Evolutionary conservation across 129 eudicot species (phyloP), one percentile per base, ranked within the genome.

Genomic region (Arctium lappa): DNA sequence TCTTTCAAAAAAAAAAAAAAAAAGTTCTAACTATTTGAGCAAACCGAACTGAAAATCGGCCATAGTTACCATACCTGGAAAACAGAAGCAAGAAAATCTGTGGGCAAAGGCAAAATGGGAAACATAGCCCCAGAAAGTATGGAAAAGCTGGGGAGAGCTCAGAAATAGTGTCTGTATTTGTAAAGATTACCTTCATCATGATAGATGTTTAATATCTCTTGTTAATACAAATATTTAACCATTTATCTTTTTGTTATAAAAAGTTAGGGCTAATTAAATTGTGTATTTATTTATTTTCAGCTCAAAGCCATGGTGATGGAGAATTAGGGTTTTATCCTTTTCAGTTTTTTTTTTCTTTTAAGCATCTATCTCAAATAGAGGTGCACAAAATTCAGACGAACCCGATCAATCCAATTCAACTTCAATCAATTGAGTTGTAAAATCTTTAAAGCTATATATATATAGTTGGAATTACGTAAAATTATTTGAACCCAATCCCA

Each of bases 81-180:
- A 40, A 73, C 83, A 84, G 16, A 78, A 75, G 79, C 85, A 76
- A 81, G 63, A 73, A 82, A 80, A 80, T 62, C 53, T 53, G 70
- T 62, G 76, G 80, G 83, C 85, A 83, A 81, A 65, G 81, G 86
- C 60, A 62, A 84, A 76, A 85, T 82, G 90, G 92, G 90, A 86
- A 84, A 89, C 95, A 91, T 33, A 79, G 73, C 72, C 75, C 89
- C 95, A 83, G 82, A 91, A 91, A 89, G 85, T 82, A 86, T 82
- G 92, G 95, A 77, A 85, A 89, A 89, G 88, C 75, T 79, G 74
- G 60, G 50, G 72, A 74, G 82, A 39, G 81, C 69, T 81, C 74
- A 74, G 75, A 81, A 38, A 66, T 62, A 33, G 77, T 84, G 87
- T 84, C 74, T 79, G 42, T 62, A 83, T 83, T 44, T 75, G 32